A percentile compares a stretch with the other conserved stretches of the same genome.
phyloP scores from a whole-genome alignment of 768 basidiomycete genomes.

The Nidularia sp. region DNA sequence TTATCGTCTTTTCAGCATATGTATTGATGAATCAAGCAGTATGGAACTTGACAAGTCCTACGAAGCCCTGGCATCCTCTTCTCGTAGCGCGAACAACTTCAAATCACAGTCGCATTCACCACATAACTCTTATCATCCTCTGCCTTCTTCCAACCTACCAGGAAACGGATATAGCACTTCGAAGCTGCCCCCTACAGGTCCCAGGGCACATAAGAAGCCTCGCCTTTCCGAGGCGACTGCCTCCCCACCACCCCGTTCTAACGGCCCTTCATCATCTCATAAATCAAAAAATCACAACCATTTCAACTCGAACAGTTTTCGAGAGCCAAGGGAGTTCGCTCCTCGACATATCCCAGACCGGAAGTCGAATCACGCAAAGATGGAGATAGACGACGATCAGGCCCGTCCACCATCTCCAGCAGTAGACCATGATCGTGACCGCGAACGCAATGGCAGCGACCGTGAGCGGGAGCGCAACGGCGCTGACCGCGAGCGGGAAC shows the following conservation, averaged over 20 bases:
- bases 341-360: conserved; percentile 16
- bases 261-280: conserved; percentile 13
- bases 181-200: conserved; percentile 72
- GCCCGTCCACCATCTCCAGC: conserved; percentile 35
- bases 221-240: conserved; percentile 56
- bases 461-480: conserved; percentile 16
- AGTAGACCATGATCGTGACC: conserved; percentile 20
- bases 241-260: conserved; percentile 23
- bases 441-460: conserved; percentile 8
- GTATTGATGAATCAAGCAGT: conserved; percentile 26
- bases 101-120: conserved; percentile 44
- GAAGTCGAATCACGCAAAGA: conserved; percentile 27
- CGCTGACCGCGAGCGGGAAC: conserved; percentile 19
- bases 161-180: conserved; percentile 27
- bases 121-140: conserved; percentile 37
- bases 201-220: conserved; percentile 77
- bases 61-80: conserved; percentile 48
- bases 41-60: conserved; percentile 77
- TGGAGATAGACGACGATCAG: conserved; percentile 56
- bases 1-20: conserved; percentile 6
- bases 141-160: conserved; percentile 15
- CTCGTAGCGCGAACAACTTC: conserved; percentile 36
- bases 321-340: conserved; percentile 13
- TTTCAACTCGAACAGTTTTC: neutral
- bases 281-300: conserved; percentile 13